A percentile compares a stretch with the other conserved stretches of the same genome.
Evolutionary conservation across 257 asterid species (phyloP).

Genomic region (Paulownia fortunei): DNA sequence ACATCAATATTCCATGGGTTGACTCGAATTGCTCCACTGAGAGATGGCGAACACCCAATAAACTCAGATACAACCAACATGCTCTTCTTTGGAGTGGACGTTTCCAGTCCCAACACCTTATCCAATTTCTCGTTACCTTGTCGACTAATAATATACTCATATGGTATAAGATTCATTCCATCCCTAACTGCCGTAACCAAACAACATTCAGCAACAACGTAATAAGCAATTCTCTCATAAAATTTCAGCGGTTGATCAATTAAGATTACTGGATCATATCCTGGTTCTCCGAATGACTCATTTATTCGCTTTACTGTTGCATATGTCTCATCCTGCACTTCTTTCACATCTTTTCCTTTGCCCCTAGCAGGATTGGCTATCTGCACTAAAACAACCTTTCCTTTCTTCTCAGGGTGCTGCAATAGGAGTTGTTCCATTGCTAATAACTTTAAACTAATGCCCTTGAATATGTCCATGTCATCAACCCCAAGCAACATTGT

Average conservation of each 20-base stretch:
- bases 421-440: conserved; percentile 85
- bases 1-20: conserved; percentile 90
- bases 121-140: conserved; percentile 76
- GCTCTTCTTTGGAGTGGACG: conserved; percentile 62
- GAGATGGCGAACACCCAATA: conserved; percentile 88
- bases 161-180: conserved; percentile 93
- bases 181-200: conserved; percentile 93
- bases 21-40: conserved; percentile 87
- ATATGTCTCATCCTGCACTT: conserved; percentile 78
- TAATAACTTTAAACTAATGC: conserved; percentile 77
- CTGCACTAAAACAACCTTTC: conserved; percentile 89
- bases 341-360: conserved; percentile 82
- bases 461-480: conserved; percentile 92
- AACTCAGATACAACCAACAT: conserved; percentile 89
- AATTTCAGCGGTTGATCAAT: conserved; percentile 77
- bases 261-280: conserved; percentile 74
- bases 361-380: conserved; percentile 94
- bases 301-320: conserved; percentile 78
- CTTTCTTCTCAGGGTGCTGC: conserved; percentile 84
- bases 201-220: conserved; percentile 82
- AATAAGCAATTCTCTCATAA: conserved; percentile 78
- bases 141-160: conserved; percentile 77
- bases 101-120: conserved; percentile 52
- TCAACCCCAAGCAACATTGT: conserved; percentile 86
- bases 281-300: conserved; percentile 71